Evolutionary conservation across 768 basidiomycete species (phyloP).

Genomic region (Galerina marginata): DNA sequence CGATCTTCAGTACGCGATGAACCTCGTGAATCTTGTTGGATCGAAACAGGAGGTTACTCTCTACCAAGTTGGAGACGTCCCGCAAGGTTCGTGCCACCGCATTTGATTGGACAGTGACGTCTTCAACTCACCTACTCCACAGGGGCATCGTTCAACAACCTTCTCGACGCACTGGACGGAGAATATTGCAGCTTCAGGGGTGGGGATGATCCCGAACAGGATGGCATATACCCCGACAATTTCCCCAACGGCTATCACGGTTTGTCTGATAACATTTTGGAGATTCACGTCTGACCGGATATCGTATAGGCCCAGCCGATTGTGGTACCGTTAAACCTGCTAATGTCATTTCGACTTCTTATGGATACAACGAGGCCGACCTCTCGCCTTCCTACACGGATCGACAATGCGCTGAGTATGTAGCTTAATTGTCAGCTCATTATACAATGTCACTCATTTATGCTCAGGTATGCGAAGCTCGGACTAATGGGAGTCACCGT

Average conservation of each 20-base stretch:
- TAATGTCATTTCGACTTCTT: conserved; percentile 48
- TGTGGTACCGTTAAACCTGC: conserved; percentile 45
- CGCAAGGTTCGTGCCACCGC: conserved; percentile 30
- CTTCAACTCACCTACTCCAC: background rate
- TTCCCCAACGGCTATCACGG: conserved; percentile 37
- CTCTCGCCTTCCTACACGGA: conserved; percentile 39
- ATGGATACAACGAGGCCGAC: conserved; percentile 48
- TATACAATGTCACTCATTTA: background rate
- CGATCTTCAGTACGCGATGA: conserved; percentile 59
- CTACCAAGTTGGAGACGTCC: conserved; percentile 48
- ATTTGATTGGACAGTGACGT: background rate
- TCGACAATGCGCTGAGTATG: conserved; percentile 48
- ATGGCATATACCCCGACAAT: conserved; percentile 39
- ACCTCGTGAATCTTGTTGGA: conserved; percentile 37
- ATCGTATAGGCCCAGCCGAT: conserved; percentile 27
- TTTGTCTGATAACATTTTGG: conserved; percentile 9
- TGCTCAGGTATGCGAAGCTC: conserved; percentile 48
- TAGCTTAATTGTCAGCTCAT: conserved; percentile 2
- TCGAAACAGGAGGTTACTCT: conserved; percentile 39
- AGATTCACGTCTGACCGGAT: background rate
- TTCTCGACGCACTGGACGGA: conserved; percentile 50
- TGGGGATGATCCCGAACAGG: conserved; percentile 42
- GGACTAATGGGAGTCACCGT: conserved; percentile 64
- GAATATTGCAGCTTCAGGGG: conserved; percentile 46
- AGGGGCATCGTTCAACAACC: conserved; percentile 50